Evolutionary conservation across 768 basidiomycete genomes (phyloP).

Genomic region (Russula compacta): DNA sequence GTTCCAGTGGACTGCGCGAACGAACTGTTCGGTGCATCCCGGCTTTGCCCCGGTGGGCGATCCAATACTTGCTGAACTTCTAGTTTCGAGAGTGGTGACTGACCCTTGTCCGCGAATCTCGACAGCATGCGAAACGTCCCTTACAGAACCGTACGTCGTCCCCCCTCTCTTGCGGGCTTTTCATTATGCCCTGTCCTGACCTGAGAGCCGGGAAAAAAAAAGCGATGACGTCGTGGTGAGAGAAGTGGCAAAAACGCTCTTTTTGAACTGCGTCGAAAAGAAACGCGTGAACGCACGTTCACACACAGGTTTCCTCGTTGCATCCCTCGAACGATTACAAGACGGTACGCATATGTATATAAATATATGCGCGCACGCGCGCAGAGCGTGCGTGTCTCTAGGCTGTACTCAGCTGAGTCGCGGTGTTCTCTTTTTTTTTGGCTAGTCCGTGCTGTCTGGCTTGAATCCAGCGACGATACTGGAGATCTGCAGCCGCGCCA

Average conservation of each 20-base stretch:
- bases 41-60: constrained; percentile 62
- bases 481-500: constrained; percentile 80
- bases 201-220: background rate
- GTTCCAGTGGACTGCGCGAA: constrained; percentile 72
- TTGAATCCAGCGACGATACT: constrained; percentile 64
- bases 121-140: constrained; percentile 69
- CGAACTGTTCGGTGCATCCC: constrained; percentile 66
- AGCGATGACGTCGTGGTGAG: constrained; percentile 29
- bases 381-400: constrained; percentile 7
- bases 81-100: background rate
- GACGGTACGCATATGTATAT: constrained; percentile 42
- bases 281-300: background rate
- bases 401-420: constrained; percentile 4
- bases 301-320: constrained; percentile 60
- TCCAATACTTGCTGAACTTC: background rate
- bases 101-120: background rate
- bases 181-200: background rate
- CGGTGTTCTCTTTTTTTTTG: background rate
- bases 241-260: background rate
- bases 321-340: constrained; percentile 89
- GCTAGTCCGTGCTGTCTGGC: constrained; percentile 77
- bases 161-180: background rate
- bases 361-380: constrained; percentile 28
- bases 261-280: background rate
- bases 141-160: constrained; percentile 62